A percentile compares a stretch with the other conserved stretches of the same genome.
phyloP scores from a whole-genome alignment of 2,329 filamentous ascomycete species.

The Fusarium succisae region DNA sequence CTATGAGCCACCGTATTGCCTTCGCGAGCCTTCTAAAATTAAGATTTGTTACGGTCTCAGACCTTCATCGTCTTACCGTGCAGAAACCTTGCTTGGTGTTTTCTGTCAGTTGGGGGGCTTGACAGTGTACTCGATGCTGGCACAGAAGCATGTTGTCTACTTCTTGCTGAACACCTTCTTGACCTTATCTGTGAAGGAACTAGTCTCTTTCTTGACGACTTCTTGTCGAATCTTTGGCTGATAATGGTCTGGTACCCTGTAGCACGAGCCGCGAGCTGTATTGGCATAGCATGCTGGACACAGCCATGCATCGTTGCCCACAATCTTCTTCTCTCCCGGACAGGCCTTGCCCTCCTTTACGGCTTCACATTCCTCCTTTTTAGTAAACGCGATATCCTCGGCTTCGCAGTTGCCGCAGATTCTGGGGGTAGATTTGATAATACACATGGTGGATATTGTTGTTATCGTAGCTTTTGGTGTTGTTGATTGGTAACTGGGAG shows the following conservation, averaged over 20 bases:
- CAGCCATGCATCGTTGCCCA: neutral
- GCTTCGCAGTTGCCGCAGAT: neutral
- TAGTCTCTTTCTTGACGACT: neutral
- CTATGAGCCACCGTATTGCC: neutral
- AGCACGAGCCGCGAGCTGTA: neutral
- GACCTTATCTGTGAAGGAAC: neutral
- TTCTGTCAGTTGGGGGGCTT: neutral
- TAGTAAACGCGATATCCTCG: neutral
- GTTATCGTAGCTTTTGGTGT: neutral
- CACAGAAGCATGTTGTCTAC: neutral
- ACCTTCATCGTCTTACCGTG: accelerated
- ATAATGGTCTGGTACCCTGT: neutral
- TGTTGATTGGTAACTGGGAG: neutral
- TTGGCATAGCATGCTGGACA: neutral
- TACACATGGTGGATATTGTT: neutral
- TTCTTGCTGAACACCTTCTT: neutral
- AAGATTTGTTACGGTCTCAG: neutral
- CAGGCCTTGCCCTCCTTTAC: neutral
- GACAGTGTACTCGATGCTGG: neutral
- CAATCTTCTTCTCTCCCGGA: accelerated
- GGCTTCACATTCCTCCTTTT: neutral
- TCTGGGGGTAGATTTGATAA: neutral
- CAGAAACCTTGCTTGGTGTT: neutral
- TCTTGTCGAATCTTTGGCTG: neutral
- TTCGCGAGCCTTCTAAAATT: accelerated